Conservation (phyloP, 1,139 yeast species). For the Zhuliangozyma parablackwelliae region DNA sequence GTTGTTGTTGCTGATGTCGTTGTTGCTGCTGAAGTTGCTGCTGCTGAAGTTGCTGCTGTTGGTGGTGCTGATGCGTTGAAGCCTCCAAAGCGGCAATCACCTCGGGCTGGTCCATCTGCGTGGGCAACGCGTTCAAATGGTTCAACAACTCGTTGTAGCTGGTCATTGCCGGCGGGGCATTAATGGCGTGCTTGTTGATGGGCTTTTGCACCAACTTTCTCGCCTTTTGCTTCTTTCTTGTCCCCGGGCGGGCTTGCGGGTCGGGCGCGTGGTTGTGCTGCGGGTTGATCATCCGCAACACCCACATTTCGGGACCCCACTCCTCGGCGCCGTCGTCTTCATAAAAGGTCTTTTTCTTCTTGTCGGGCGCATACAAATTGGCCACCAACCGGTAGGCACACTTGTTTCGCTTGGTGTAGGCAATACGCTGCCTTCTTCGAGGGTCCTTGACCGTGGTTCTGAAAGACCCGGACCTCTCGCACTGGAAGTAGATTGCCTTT, state of each 20-base stretch:
- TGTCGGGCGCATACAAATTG: slow-evolving; percentile 42
- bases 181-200: slow-evolving; percentile 23
- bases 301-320: slow-evolving; percentile 37
- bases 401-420: slow-evolving; percentile 48
- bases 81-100: neutral
- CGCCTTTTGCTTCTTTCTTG: slow-evolving; percentile 36
- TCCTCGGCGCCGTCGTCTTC: slow-evolving; percentile 19
- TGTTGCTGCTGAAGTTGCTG: slow-evolving; percentile 15
- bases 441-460: slow-evolving; percentile 49
- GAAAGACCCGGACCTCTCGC: slow-evolving; percentile 46
- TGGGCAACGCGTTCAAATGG: too few species aligned
- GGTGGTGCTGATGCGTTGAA: slow-evolving; percentile 11
- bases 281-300: slow-evolving; percentile 47
- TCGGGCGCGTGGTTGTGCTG: slow-evolving; percentile 47
- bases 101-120: too few species aligned
- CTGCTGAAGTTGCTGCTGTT: slow-evolving; percentile 10
- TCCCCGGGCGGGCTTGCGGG: slow-evolving; percentile 21
- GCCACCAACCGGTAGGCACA: slow-evolving; percentile 49
- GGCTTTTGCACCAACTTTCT: slow-evolving; percentile 47
- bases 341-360: slow-evolving; percentile 24
- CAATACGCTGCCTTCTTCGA: slow-evolving; percentile 45
- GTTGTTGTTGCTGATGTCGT: slow-evolving; percentile 13
- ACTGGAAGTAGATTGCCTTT: slow-evolving; percentile 48
- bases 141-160: neutral
- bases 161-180: neutral